Conservation (phyloP, 1,139 yeast species). For the Diutina sp. region DNA sequence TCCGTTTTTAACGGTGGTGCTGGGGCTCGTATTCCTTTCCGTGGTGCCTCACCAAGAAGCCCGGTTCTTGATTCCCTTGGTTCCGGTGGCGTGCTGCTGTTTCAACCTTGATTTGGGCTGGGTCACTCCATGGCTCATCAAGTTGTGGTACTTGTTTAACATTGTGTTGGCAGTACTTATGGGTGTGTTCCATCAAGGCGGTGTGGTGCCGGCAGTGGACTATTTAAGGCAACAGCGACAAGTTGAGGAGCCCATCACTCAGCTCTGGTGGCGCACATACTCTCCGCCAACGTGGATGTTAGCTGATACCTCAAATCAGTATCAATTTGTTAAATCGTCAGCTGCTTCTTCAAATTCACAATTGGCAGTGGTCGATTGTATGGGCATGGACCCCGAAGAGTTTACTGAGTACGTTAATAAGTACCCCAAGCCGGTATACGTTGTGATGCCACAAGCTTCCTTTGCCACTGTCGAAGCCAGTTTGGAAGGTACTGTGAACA, state of each 20-base stretch:
- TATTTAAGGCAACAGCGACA: slow-evolving; percentile 8
- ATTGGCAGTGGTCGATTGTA: slow-evolving; percentile 20
- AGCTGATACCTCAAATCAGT: slow-evolving; percentile 19
- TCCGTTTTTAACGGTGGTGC: slow-evolving; percentile 44
- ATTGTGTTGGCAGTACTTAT: slow-evolving; percentile 42
- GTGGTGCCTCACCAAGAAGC: slow-evolving; percentile 84
- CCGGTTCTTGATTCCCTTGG: slow-evolving; percentile 65
- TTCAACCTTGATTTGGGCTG: slow-evolving; percentile 24
- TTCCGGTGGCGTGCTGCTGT: slow-evolving; percentile 61
- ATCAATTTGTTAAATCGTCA: slow-evolving; percentile 11
- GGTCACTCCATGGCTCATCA: slow-evolving; percentile 6
- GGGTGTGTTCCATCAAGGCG: slow-evolving; percentile 87
- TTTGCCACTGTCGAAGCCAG: slow-evolving; percentile 14
- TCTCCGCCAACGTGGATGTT: slow-evolving; percentile 87
- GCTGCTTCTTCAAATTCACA: slow-evolving; percentile 4
- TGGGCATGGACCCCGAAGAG: slow-evolving; percentile 15
- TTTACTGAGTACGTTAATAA: slow-evolving; percentile 5
- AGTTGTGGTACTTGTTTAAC: slow-evolving; percentile 60
- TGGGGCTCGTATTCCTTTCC: slow-evolving; percentile 55
- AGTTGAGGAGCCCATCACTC: slow-evolving; percentile 12
- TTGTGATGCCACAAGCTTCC: slow-evolving; percentile 41
- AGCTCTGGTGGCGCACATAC: slow-evolving; percentile 90
- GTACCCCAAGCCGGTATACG: slow-evolving; percentile 10
- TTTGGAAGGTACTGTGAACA: slow-evolving; percentile 9
- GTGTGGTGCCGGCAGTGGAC: slow-evolving; percentile 59